Evolutionary conservation across 345 rosid species (phyloP).

Genomic region (Pistacia vera): DNA sequence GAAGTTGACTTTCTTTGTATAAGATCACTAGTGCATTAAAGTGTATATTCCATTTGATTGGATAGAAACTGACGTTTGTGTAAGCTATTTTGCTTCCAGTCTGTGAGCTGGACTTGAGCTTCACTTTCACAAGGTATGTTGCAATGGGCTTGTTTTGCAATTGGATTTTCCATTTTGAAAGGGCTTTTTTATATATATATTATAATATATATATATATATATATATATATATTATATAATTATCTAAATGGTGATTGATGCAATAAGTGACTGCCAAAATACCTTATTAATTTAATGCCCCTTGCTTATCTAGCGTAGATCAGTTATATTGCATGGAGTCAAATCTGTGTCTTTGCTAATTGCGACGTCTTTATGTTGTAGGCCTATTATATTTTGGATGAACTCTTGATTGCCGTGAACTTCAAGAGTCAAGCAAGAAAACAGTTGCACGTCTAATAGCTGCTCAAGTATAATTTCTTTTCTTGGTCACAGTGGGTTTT

Average conservation of each 20-base stretch:
- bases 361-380: slow-evolving; percentile 26
- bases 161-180: neutral
- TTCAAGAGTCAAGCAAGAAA: too few species aligned
- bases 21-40: neutral
- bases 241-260: neutral
- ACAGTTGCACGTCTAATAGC: too few species aligned
- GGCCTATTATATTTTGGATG: slow-evolving; percentile 93
- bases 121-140: slow-evolving; percentile 86
- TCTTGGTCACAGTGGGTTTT: slow-evolving; percentile 1
- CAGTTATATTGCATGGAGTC: neutral
- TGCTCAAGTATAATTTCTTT: too few species aligned
- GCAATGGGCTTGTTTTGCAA: slow-evolving; percentile 10
- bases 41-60: neutral
- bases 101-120: slow-evolving; percentile 94
- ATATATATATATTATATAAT: too few species aligned
- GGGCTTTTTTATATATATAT: neutral
- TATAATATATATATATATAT: too few species aligned
- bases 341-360: slow-evolving; percentile 7
- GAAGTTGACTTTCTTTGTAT: slow-evolving; percentile 8
- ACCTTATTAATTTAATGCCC: neutral
- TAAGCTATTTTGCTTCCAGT: slow-evolving; percentile 40
- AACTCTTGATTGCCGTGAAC: too few species aligned
- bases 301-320: neutral
- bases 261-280: neutral
- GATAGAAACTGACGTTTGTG: neutral